Percentiles rank a stretch among this genome's conserved stretches.
phyloP scores from a whole-genome alignment of 208 protist genomes.

The Blastocrithidia nonstop region DNA sequence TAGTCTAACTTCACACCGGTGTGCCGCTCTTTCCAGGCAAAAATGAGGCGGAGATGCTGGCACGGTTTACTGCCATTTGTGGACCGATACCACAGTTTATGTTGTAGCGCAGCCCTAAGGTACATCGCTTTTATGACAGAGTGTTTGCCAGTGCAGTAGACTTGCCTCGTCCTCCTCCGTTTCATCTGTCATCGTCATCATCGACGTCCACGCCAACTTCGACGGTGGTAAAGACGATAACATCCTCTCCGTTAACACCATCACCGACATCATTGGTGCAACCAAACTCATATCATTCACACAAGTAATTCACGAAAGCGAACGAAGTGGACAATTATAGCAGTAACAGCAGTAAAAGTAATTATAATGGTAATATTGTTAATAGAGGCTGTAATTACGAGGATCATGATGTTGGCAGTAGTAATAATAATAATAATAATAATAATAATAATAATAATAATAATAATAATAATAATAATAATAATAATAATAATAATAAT shows the following conservation, averaged over 20 bases:
- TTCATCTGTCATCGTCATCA: background rate
- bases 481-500: background rate
- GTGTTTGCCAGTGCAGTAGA: too few relatives aligned
- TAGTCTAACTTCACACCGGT: slow-evolving; percentile 97
- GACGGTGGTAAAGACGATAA: background rate
- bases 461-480: background rate
- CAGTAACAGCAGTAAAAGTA: background rate
- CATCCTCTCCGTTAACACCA: slow-evolving; percentile 2
- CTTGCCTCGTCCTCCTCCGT: too few relatives aligned
- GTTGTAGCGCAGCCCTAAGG: slow-evolving; percentile 54
- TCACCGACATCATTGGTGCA: slow-evolving; percentile 4
- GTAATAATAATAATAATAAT: background rate
- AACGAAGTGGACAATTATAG: background rate
- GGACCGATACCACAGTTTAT: slow-evolving; percentile 63
- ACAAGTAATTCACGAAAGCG: background rate
- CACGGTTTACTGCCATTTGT: slow-evolving; percentile 75
- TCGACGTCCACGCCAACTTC: background rate
- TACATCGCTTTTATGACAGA: slow-evolving; percentile 24
- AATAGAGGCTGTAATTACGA: background rate
- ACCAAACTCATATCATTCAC: too few relatives aligned
- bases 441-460: slow-evolving; percentile 2
- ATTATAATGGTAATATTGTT: background rate
- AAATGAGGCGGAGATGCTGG: slow-evolving; percentile 92
- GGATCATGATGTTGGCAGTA: slow-evolving; percentile 2
- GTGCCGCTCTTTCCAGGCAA: slow-evolving; percentile 91